Base-by-base conservation (phyloP, 2,329 filamentous ascomycete genomes). In the Ustilaginoidea virens region DNA sequence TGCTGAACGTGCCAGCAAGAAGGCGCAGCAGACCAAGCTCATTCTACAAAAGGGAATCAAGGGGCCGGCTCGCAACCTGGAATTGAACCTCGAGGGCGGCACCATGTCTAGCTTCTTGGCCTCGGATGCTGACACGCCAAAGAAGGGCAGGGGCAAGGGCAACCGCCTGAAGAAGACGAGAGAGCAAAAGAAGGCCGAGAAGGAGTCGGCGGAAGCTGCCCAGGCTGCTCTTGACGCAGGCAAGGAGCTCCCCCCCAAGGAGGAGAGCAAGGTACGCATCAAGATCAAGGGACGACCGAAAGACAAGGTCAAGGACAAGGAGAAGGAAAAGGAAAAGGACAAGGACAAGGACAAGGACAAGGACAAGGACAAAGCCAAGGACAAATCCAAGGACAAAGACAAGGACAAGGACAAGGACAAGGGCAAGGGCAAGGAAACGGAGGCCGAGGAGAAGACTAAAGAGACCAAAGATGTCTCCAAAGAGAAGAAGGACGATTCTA, bases 141-240 rank as follows among this genome's bases (percentile, higher is more conserved):
- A 64, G 46, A 63, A 70, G 48, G 47, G 49, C 31, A 70, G 69
- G 42, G 58, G 58, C 58, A 64, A 25, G 67, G 73, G 74, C 24
- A 66, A 74, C 6, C 68, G 87, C 3, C 80, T 80, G 0, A 86
- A 92, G 55, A 96, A 96, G 55, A 92, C 85, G 12, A 94, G 81
- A 48, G 75, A 80, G 48, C 79, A 80, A 54, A 86, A 85, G 53
- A 70, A 80, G 44, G 76, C 74, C n/a, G 74, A 83, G 48, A 81
- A 81, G 52, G 71, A 75, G 45, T 79, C 78, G 13, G 87, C 87
- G 17, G 83, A 87, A 39, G 81, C 82, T 33, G 87, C 83, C 5
- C 87, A 92, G 49, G 80, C 80, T 36, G 83, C 81, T 12, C 53
- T 86, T 27, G 80, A 87, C 41, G 77, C 80, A 29, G 80, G 80